Conservation (phyloP, 345 rosid genomes). For the Microthlaspi erraticum region DNA sequence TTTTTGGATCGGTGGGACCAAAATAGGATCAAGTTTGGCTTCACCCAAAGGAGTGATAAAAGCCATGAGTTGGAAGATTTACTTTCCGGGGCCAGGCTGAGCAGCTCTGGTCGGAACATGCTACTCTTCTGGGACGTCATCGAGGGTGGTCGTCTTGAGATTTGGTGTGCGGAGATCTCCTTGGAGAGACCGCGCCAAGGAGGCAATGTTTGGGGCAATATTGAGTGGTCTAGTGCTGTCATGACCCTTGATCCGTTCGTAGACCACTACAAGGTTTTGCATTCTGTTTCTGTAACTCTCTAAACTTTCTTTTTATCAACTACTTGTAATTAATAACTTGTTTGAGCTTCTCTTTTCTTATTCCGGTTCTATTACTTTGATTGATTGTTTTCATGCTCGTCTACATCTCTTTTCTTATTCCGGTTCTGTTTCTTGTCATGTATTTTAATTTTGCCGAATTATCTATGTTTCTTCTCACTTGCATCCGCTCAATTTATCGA, state of each 20-base stretch:
- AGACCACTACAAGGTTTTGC: conserved; percentile 7
- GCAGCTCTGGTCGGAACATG: conserved; percentile 57
- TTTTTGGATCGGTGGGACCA: neutral
- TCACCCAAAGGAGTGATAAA: too few relatives aligned
- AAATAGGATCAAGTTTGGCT: neutral
- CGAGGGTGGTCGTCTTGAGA: conserved; percentile 45
- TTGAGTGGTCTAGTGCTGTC: conserved; percentile 47
- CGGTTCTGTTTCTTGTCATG: too few relatives aligned
- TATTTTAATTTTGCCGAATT: too few relatives aligned
- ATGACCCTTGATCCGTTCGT: neutral
- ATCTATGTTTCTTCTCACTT: too few relatives aligned
- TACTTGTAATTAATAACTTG: too few relatives aligned
- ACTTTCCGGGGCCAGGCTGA: neutral
- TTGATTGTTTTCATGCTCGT: too few relatives aligned
- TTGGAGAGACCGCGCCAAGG: conserved; percentile 51
- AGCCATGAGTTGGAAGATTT: neutral
- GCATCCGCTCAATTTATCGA: too few relatives aligned
- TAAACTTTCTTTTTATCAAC: too few relatives aligned
- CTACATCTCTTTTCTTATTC: too few relatives aligned
- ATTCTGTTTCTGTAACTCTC: conserved; percentile 13
- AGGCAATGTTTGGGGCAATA: conserved; percentile 58
- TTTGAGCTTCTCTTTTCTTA: too few relatives aligned
- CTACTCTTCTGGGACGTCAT: conserved; percentile 66
- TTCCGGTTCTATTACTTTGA: too few relatives aligned
- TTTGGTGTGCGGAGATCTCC: conserved; percentile 69